Evolutionary conservation across 495 filamentous ascomycete genomes (phyloP).

Genomic region (Tuber borchii): DNA sequence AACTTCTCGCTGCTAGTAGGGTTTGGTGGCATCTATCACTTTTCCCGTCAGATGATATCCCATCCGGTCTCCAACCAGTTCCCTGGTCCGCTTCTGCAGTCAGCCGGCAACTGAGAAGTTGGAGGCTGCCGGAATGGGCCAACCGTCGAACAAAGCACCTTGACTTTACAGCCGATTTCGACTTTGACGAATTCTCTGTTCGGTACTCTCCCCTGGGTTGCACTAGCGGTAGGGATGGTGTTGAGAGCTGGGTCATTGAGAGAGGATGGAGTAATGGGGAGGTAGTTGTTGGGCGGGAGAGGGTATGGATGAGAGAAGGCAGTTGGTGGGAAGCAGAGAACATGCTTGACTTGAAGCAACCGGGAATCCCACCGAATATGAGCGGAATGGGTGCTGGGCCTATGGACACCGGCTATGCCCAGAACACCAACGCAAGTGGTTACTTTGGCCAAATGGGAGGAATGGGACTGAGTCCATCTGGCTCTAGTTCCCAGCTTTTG

Average conservation of each 20-base stretch:
- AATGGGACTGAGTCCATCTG: constrained; percentile 57
- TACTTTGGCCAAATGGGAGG: constrained; percentile 61
- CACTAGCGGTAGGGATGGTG: constrained; percentile 81
- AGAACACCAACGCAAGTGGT: constrained; percentile 55
- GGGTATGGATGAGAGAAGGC: constrained; percentile 89
- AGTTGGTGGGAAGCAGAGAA: constrained; percentile 98
- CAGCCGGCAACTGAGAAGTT: constrained; percentile 82
- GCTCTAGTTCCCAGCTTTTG: constrained; percentile 65
- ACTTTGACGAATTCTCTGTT: constrained; percentile 79
- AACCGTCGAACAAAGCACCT: constrained; percentile 84
- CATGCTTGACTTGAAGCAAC: constrained; percentile 82
- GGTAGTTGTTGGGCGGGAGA: constrained; percentile 78
- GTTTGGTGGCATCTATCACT: constrained; percentile 93
- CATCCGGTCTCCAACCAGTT: constrained; percentile 52
- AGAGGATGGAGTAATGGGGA: constrained; percentile 98
- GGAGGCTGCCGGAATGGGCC: constrained; percentile 92
- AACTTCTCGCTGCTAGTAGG: constrained; percentile 53
- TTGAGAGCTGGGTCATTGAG: constrained; percentile 91
- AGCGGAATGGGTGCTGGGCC: constrained; percentile 44
- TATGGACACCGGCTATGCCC: constrained; percentile 61
- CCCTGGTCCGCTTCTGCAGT: constrained; percentile 88
- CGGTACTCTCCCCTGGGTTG: constrained; percentile 81
- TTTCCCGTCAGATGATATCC: constrained; percentile 82
- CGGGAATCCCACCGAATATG: constrained; percentile 49
- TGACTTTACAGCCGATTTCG: constrained; percentile 97